Evolutionary conservation across 2,329 filamentous ascomycete genomes (phyloP), one percentile per base, ranked within the genome.

Genomic region (Monosporascus sp.): DNA sequence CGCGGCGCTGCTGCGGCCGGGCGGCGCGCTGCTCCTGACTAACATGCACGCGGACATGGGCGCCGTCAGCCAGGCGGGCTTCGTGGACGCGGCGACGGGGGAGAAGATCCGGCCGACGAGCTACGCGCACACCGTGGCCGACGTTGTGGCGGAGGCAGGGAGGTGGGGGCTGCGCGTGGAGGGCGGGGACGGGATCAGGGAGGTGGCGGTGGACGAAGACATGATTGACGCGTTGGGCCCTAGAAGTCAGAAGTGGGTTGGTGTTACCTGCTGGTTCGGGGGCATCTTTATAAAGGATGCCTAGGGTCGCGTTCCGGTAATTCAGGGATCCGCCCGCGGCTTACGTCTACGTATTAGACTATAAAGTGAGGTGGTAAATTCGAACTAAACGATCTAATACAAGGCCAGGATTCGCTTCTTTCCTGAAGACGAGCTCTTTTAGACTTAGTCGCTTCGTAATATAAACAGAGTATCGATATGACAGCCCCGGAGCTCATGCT

Each of bases 31-130:
- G 5, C 69, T 86, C 9, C 61, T 87, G n/a, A 86, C 83, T 1
- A 87, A 86, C 60, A 88, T 88, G 84, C 84, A 88, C 63, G 67
- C 74, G 2, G 79, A 85, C 3, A 86, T 87, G 83, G 83, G 82
- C 1, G 56, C 57, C 15, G 71, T 76, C 17, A 79, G 77, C 25
- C 82, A 84, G 61, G 84, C 84, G 0, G 84, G 84, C 0, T 87
- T 88, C 60, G 71, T 82, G 14, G 80, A 83, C 62, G 65, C 65
- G 6, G 68, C 66, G 18, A 74, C 75, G 1, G 77, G 76, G 5
- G 70, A 74, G 47, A 86, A 87, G 70, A 74, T 88, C 17, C 70
- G 81, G 47, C 81, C 82, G 1, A 73, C 68, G 27, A 86, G 83
- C 62, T 86, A 77, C 65, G 74, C 75, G 41, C 76, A 88, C 69